Evolutionary conservation across 2,329 filamentous ascomycete species (phyloP).

Genomic region (Fusarium temperatum): DNA sequence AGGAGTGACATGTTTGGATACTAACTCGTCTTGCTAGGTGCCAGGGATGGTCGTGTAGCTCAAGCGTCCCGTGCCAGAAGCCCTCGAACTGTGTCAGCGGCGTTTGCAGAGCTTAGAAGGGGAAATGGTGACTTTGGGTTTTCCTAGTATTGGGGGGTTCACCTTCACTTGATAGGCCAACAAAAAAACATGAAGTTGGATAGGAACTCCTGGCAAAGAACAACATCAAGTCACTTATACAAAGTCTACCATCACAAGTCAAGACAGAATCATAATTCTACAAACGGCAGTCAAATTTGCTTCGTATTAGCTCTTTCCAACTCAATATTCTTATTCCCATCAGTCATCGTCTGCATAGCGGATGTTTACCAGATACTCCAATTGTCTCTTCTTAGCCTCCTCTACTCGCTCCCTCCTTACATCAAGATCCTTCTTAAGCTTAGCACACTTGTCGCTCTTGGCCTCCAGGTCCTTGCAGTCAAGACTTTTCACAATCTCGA

Average conservation of each 20-base stretch:
- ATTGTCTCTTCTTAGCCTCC: background rate
- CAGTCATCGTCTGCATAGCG: background rate
- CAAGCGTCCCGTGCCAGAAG: background rate
- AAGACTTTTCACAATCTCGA: accelerated
- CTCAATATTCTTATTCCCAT: accelerated
- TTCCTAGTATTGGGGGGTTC: accelerated
- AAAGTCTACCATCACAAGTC: too few relatives aligned
- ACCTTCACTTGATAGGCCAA: background rate
- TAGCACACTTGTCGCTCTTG: accelerated
- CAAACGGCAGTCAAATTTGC: too few relatives aligned
- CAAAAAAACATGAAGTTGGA: accelerated
- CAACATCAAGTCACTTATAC: too few relatives aligned
- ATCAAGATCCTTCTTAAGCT: background rate
- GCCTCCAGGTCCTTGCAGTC: background rate
- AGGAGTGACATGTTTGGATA: accelerated
- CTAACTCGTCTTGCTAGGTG: background rate
- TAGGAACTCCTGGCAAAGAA: background rate
- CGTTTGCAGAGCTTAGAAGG: background rate
- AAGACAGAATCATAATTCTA: too few relatives aligned
- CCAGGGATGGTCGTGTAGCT: background rate
- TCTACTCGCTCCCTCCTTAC: too few relatives aligned
- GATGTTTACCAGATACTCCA: background rate
- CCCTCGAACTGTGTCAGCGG: background rate
- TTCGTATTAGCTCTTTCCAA: too few relatives aligned
- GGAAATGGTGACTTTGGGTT: accelerated